Evolutionary conservation across 495 filamentous ascomycete genomes (phyloP), one percentile per base, ranked within the genome.

Genomic region (Pseudevernia furfuracea): DNA sequence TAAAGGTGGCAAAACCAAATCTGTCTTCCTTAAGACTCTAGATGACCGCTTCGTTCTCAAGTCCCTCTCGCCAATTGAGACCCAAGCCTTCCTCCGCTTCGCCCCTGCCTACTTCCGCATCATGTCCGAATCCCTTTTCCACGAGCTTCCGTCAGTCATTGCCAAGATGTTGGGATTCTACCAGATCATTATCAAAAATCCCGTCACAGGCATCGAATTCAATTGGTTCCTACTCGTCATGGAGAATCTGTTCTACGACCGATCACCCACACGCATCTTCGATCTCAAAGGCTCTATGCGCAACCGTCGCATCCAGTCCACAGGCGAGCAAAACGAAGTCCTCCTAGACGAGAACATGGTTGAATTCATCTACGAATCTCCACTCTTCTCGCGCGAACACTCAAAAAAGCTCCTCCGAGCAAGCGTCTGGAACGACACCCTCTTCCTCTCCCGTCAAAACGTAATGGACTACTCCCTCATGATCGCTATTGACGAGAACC

Each of bases 401-500:
- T 89, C 88, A 17, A 96, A 96, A 78, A 92, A 89, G 68, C 79
- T 96, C 15, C 79, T 97, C n/a, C 79, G 87, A 58, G 78, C 91
- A 74, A 79, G 90, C 75, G 80, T 96, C 17, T 96, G 89, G 86
- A 99, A 99, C 72, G 94, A 99, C 71, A 99, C 94, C 9, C 79
- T 97, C 23, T 99, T 96, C 77, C 75, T 97, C 32, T 88, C 88
- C 17, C 83, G 89, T 44, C 91, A 96, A 71, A 89, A 97, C 67
- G 94, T 99, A 58, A 99, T 99, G 94, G 94, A 99, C 74, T 99
- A 99, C 76, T 93, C 89, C 28, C 80, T 99, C 41, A 99, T 99
- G 94, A 91, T 97, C 55, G 94, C 94, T 23, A 92, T 99, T 55
- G 92, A 97, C 70, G 95, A 98, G 70, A 80, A 79, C 46, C 81